phyloP scores from a whole-genome alignment of 2,329 filamentous ascomycete species.

The Coleophoma crateriformis region DNA sequence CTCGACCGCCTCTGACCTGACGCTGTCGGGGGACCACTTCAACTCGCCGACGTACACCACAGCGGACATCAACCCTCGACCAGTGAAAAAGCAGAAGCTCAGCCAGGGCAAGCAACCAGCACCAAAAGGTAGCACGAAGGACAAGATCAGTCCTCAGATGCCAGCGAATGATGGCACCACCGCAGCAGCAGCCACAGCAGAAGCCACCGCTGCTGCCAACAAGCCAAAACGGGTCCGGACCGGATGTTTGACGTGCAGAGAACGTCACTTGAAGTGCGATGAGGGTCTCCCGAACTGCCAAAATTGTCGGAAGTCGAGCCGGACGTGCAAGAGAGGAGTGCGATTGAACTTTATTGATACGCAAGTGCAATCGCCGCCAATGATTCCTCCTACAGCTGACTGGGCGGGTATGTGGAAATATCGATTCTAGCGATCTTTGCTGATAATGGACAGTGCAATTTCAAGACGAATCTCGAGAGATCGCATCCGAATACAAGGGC shows the following conservation, averaged over 20 bases:
- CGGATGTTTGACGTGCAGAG: slow-evolving; percentile 84
- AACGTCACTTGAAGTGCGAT: slow-evolving; percentile 88
- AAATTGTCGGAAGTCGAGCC: slow-evolving; percentile 85
- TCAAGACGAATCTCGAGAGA: slow-evolving; percentile 80
- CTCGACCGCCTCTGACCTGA: slow-evolving; percentile 21
- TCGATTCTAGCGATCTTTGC: slow-evolving; percentile 2
- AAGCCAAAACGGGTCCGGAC: slow-evolving; percentile 87
- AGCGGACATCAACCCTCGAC: slow-evolving; percentile 14
- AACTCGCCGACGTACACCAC: slow-evolving; percentile 13
- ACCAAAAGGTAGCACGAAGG: slow-evolving; percentile 10
- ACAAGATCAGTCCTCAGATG: slow-evolving; percentile 16
- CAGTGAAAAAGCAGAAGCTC: slow-evolving; percentile 16
- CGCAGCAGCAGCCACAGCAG: slow-evolving; percentile 9
- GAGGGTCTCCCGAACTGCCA: slow-evolving; percentile 48
- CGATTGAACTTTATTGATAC: slow-evolving; percentile 90
- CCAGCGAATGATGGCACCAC: slow-evolving; percentile 13
- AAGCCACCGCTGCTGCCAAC: slow-evolving; percentile 10
- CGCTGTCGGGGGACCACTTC: slow-evolving; percentile 21
- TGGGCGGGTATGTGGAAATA: slow-evolving; percentile 47
- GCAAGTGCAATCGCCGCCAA: slow-evolving; percentile 61
- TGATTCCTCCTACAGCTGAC: slow-evolving; percentile 54
- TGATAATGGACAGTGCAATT: slow-evolving; percentile 56
- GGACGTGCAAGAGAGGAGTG: slow-evolving; percentile 79
- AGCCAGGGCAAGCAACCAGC: not conserved
- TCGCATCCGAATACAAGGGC: slow-evolving; percentile 85